Evolutionary conservation across 2,329 filamentous ascomycete species (phyloP).

Genomic region (Neonectria faginata): DNA sequence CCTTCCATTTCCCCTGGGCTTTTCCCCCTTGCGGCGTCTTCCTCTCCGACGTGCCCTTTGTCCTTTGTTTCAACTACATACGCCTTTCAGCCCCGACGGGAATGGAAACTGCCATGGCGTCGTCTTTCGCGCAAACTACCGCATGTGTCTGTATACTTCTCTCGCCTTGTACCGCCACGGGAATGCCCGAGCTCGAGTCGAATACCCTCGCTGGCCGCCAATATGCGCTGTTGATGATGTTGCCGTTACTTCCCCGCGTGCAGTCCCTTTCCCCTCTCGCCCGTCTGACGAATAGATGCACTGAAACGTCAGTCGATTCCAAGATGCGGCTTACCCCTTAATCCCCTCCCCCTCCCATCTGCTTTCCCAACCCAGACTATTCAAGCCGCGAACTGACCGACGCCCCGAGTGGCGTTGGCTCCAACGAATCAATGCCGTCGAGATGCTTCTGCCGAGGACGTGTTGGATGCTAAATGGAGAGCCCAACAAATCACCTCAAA

Average conservation of each 20-base stretch:
- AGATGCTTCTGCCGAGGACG: not conserved
- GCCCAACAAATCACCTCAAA: slow-evolving; percentile 4
- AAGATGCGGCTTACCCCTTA: not conserved
- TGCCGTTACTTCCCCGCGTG: not conserved
- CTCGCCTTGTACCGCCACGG: not conserved
- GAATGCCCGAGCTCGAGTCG: not conserved
- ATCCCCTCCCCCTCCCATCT: not conserved
- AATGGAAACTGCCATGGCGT: not conserved
- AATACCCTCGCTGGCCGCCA: not conserved
- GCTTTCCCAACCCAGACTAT: not conserved
- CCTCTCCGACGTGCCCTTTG: not conserved
- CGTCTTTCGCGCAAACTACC: not conserved
- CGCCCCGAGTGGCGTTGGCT: not conserved
- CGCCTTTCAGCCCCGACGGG: not conserved
- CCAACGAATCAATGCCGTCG: not conserved
- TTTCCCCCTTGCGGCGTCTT: not conserved
- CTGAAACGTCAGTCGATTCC: not conserved
- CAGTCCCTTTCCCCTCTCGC: not conserved
- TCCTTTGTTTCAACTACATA: not conserved
- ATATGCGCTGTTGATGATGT: not conserved
- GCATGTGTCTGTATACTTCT: not conserved
- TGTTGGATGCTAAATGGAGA: slow-evolving; percentile 3
- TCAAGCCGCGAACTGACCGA: not conserved
- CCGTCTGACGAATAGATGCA: not conserved
- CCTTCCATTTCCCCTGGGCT: not conserved